Percentiles rank a stretch among this genome's conserved stretches.
Evolutionary conservation across 441 rosid genomes (phyloP).

Genomic region (Populus hybrid): DNA sequence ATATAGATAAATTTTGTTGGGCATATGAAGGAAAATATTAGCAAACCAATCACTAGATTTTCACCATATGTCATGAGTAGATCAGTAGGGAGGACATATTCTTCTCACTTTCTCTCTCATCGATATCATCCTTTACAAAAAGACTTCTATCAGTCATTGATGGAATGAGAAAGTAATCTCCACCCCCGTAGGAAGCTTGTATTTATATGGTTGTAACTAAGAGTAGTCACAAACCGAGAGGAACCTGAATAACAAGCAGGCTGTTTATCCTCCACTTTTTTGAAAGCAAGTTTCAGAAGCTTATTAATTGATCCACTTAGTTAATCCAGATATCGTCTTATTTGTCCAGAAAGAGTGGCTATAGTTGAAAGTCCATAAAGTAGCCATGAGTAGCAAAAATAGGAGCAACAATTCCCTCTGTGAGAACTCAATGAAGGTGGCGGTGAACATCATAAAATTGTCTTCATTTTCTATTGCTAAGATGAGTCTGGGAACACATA

Average conservation of each 20-base stretch:
- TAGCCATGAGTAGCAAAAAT: slow-evolving; percentile 28
- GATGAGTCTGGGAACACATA: too few species aligned
- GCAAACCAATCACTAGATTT: not conserved
- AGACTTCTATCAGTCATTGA: not conserved
- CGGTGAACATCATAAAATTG: slow-evolving; percentile 37
- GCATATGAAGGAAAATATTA: slow-evolving; percentile 8
- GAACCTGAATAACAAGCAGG: not conserved
- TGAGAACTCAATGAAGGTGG: slow-evolving; percentile 50
- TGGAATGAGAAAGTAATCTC: slow-evolving; percentile 26
- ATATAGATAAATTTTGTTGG: not conserved
- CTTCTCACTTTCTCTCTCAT: slow-evolving; percentile 1
- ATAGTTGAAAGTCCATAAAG: not conserved
- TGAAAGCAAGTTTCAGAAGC: slow-evolving; percentile 11
- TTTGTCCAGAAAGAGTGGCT: not conserved
- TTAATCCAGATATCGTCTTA: not conserved
- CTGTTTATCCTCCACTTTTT: slow-evolving; percentile 5
- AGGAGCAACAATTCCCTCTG: slow-evolving; percentile 38
- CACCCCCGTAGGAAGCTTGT: slow-evolving; percentile 5
- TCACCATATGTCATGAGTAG: not conserved
- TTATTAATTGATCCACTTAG: slow-evolving; percentile 9
- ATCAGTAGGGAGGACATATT: slow-evolving; percentile 14
- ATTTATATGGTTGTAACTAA: slow-evolving; percentile 7
- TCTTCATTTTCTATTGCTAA: slow-evolving; percentile 57
- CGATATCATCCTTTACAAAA: not conserved
- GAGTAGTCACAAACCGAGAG: slow-evolving; percentile 2